A percentile compares a stretch with the other conserved stretches of the same genome.
These are phyloP conservation scores for Globisporangium lucens DNA, from an alignment of 352 stramenopile species.

Conservation along the genomic window DNA sequence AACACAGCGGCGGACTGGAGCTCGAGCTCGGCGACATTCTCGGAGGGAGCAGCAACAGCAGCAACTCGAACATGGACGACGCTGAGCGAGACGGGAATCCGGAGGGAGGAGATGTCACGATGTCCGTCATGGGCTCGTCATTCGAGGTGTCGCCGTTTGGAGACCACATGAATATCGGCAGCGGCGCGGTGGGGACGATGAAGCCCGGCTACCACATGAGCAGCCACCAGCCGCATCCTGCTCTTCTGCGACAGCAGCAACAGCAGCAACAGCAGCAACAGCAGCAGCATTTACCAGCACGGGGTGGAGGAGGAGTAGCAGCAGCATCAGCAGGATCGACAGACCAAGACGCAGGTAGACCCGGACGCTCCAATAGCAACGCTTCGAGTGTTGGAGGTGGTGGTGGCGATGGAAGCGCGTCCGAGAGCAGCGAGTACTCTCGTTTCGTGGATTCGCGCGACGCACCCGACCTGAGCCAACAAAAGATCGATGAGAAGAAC, in stretches of 20 bases:
- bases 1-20: conserved; percentile 28
- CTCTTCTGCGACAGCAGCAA: conserved; percentile 7
- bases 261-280: conserved; percentile 11
- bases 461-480: conserved; percentile 45
- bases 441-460: conserved; percentile 37
- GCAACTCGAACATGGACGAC: conserved; percentile 12
- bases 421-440: conserved; percentile 34
- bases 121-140: conserved; percentile 27
- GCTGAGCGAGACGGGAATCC: neutral
- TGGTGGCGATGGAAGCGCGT: conserved; percentile 9
- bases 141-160: conserved; percentile 40
- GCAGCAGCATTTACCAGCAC: conserved; percentile 6
- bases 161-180: conserved; percentile 20
- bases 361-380: conserved; percentile 8
- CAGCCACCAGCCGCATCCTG: conserved; percentile 11
- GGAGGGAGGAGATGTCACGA: conserved; percentile 6
- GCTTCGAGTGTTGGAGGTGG: conserved; percentile 8
- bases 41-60: conserved; percentile 7
- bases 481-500: conserved; percentile 62
- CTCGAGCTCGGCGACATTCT: conserved; percentile 45
- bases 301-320: neutral
- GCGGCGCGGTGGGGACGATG: neutral
- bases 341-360: neutral
- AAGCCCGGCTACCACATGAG: conserved; percentile 11
- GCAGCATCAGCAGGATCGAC: neutral